Base-by-base conservation (phyloP, 2,329 filamentous ascomycete species). In the Beauveria australis region DNA sequence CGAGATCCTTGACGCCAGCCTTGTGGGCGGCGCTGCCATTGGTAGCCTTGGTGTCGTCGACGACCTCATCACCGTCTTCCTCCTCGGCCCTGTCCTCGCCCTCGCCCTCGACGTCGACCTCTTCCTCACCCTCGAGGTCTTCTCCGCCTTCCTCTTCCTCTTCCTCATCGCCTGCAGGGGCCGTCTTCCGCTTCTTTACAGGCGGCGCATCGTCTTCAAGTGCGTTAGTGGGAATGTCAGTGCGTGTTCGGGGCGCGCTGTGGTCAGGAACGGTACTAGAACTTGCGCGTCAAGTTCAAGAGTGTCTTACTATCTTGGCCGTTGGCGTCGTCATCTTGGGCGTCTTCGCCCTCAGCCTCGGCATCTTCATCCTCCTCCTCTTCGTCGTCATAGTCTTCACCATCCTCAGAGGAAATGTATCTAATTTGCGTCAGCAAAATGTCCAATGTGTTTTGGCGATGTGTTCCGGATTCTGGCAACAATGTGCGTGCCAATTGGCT, bases 171-270 rank as follows among this genome's bases (percentile, higher is more conserved):
- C 63, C 63, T 12, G 69, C 66, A 28, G 69, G 70, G 26, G 71
- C 67, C 60, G 77, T 79, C 76, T 80, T 82, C 66, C 74, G 75
- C 73, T 80, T 81, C 74, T 82, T 82, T 61, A 75, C 76, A 43
- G 79, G 79, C 53, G 77, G 78, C 58, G 74, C 73, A 62, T 73
- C 69, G 58, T 70, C 72, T 76, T 10, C 30, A 2, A 26, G 5
- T 14, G 43, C 28, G 43, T 59, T 48, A 57, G 59, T 47, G 26
- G 30, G 40, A 62, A 51, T 66, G 63, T n/a, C 40, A 43, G 33
- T 2, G n/a, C 12, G 47, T 28, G 3, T 24, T 16, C 2, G 18
- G 47, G 16, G 26, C 26, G 46, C 24, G 46, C 46, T 9, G 14
- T 7, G 4, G 48, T 51, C 9, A 18, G 18, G 3, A 51, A 33